A percentile compares a stretch with the other conserved stretches of the same genome.
These are phyloP conservation scores for Cryptococcus maquisensis DNA, from an alignment of 1,284 basidiomycete genomes.

Conservation along the genomic window DNA sequence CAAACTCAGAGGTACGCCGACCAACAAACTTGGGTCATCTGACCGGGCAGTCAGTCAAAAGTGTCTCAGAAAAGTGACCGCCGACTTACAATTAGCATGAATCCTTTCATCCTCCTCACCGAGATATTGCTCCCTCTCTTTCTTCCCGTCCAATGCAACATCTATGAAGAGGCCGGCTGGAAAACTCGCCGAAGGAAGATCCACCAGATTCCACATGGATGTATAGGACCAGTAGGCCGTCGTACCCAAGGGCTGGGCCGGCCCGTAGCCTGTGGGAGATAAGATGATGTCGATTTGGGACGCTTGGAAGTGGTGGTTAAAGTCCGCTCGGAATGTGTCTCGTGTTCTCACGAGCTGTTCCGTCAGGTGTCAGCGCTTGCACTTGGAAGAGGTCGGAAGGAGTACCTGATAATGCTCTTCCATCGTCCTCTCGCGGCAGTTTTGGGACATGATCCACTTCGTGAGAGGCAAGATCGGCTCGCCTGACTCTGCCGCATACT, in stretches of 20 bases:
- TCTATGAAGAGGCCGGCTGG: slow-evolving; percentile 54
- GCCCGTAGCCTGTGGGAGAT: slow-evolving; percentile 36
- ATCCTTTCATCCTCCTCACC: slow-evolving; percentile 52
- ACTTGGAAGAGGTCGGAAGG: neutral
- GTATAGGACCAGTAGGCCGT: slow-evolving; percentile 55
- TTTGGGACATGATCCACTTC: slow-evolving; percentile 29
- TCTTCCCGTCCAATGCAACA: slow-evolving; percentile 12
- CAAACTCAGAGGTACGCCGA: slow-evolving; percentile 19
- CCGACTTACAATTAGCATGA: slow-evolving; percentile 56
- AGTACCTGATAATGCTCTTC: slow-evolving; percentile 29
- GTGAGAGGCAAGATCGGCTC: slow-evolving; percentile 40
- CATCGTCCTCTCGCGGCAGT: slow-evolving; percentile 17
- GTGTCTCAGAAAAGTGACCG: no score
- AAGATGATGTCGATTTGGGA: slow-evolving; percentile 40
- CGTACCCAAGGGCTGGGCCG: slow-evolving; percentile 35
- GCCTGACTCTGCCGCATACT: slow-evolving; percentile 8
- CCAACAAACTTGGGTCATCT: slow-evolving; percentile 13
- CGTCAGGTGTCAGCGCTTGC: neutral
- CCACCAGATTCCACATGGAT: slow-evolving; percentile 62
- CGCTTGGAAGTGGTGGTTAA: slow-evolving; percentile 25
- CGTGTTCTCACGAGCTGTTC: slow-evolving; percentile 30
- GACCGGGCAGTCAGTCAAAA: neutral
- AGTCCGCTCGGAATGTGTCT: slow-evolving; percentile 29
- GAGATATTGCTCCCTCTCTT: slow-evolving; percentile 51
- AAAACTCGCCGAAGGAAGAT: slow-evolving; percentile 62